Base-by-base conservation (phyloP, 2,329 filamentous ascomycete genomes). In the Ophiostoma novo-ulmi region DNA sequence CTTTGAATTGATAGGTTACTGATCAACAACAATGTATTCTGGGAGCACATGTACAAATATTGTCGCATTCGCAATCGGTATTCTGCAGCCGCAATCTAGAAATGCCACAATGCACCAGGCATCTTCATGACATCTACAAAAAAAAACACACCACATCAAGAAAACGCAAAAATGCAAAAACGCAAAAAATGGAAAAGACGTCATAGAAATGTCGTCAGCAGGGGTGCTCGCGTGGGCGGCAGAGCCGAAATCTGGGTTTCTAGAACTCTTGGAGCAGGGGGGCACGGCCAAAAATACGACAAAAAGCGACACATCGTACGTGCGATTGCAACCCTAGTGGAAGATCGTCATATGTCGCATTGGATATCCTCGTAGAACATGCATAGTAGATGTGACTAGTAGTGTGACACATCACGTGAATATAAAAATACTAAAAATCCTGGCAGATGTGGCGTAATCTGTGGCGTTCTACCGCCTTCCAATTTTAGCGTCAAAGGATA, bases 381-480 rank as follows among this genome's bases (percentile, higher is more conserved):
- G 31, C 31, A 31, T 31, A 4, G 22, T 10, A 10, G 2, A 10
- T 26, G 17, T n/a, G 48, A 55, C 20, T 26, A 26, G 52, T 22
- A 26, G 5, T 41, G 67, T 71, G 67, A 69, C 11, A 36, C 20
- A 35, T 66, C 65, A 69, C 64, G 67, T 69, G n/a, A n/a, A n/a
- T n/a, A n/a, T n/a, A n/a, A n/a, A n/a, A n/a, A n/a, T n/a, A n/a
- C n/a, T n/a, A n/a, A n/a, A n/a, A n/a, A n/a, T n/a, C n/a, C n/a
- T n/a, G 61, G 39, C 41, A 22, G 68, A 3, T 69, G 69, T 70
- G 69, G 69, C 71, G 66, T 63, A 66, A 55, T 69, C 69, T 69
- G 71, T 72, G 71, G 71, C 71, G 71, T 70, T 72, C 71, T 58
- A 35, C 58, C 10, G 48, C 63, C 52, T 72, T 72, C 69, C 26